phyloP scores from a whole-genome alignment of 768 basidiomycete genomes.

The Russula griseocarnosa region DNA sequence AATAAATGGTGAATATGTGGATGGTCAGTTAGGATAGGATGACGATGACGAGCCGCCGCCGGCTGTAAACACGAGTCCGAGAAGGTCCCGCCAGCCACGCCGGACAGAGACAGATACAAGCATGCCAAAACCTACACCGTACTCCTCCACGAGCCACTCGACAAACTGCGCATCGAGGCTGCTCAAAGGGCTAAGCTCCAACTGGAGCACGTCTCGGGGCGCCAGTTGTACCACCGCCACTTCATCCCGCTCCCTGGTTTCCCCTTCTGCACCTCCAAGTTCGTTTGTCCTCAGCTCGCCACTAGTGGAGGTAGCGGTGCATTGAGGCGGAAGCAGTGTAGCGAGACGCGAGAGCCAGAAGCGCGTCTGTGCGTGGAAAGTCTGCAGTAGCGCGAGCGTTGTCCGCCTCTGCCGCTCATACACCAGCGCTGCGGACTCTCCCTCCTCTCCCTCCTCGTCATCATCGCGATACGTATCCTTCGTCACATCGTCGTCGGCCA shows the following conservation, averaged over 20 bases:
- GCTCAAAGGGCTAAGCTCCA: conserved; percentile 75
- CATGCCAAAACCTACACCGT: conserved; percentile 42
- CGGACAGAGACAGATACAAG: conserved; percentile 39
- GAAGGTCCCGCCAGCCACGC: conserved; percentile 47
- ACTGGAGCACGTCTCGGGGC: conserved; percentile 42
- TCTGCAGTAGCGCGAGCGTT: conserved; percentile 53
- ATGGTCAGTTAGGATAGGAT: not conserved
- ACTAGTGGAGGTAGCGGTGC: too few relatives aligned
- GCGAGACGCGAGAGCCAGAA: conserved; percentile 52
- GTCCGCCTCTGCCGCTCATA: conserved; percentile 39
- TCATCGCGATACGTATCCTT: not conserved
- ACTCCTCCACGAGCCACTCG: conserved; percentile 72
- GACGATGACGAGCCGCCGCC: not conserved
- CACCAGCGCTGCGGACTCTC: conserved; percentile 46
- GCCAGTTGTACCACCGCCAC: conserved; percentile 27
- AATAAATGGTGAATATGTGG: not conserved
- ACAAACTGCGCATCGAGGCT: conserved; percentile 66
- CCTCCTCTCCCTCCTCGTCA: conserved; percentile 33
- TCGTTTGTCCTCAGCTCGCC: not conserved
- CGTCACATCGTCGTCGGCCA: not conserved
- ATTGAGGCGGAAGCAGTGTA: not conserved
- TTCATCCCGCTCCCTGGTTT: not conserved
- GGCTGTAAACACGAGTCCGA: conserved; percentile 42
- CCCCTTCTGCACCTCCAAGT: too few relatives aligned
- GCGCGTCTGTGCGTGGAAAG: conserved; percentile 58